phyloP scores from a whole-genome alignment of 2,329 filamentous ascomycete genomes.

The Chaetomium sp. region DNA sequence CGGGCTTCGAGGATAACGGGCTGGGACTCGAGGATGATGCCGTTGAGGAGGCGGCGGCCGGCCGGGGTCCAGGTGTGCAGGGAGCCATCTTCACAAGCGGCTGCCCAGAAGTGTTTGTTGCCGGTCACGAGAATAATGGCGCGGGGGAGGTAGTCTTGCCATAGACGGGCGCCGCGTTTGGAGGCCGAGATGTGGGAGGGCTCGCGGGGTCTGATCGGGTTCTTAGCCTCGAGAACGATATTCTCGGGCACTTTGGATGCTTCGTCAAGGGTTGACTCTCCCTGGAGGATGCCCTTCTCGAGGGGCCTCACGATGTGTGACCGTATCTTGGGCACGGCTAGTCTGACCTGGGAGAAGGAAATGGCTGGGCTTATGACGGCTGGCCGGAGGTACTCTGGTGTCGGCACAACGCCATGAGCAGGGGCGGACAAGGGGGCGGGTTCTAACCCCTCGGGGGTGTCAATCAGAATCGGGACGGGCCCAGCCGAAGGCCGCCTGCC shows the following conservation, averaged over 20 bases:
- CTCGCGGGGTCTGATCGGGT: constrained; percentile 75
- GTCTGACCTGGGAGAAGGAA: constrained; percentile 76
- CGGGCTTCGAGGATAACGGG: constrained; percentile 92
- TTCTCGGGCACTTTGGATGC: constrained; percentile 67
- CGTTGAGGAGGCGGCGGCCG: constrained; percentile 80
- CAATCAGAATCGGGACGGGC: constrained; percentile 72
- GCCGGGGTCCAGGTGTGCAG: constrained; percentile 91
- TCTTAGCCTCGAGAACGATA: constrained; percentile 83
- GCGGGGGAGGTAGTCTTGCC: constrained; percentile 91
- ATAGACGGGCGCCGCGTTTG: constrained; percentile 77
- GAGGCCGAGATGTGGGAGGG: constrained; percentile 82
- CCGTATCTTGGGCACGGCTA: constrained; percentile 86
- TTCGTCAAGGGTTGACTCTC: constrained; percentile 58
- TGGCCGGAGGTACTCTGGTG: constrained; percentile 82
- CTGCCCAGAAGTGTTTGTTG: constrained; percentile 88
- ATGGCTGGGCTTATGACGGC: constrained; percentile 83
- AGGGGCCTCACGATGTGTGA: constrained; percentile 80
- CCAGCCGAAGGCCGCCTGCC: constrained; percentile 62
- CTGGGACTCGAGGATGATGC: constrained; percentile 85
- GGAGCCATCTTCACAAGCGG: constrained; percentile 88
- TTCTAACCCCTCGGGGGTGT: constrained; percentile 75
- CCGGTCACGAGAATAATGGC: constrained; percentile 89
- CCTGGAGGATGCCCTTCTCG: constrained; percentile 63
- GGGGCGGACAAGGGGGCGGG: constrained; percentile 67
- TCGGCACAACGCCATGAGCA: constrained; percentile 63